Conservation (phyloP, 176 grass and related monocot species). For the Bonia amplexicaulis region DNA sequence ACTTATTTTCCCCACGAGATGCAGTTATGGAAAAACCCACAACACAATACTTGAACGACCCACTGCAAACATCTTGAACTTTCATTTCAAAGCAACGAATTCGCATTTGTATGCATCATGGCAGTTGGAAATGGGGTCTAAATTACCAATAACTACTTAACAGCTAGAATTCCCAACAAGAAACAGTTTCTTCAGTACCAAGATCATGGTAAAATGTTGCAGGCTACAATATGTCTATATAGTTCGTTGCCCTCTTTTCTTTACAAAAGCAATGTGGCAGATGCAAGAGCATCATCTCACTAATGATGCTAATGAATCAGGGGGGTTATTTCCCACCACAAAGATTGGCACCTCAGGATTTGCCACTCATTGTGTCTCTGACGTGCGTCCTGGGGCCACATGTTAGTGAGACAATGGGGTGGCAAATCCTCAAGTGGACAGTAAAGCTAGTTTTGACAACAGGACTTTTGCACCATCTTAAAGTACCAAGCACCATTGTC, state of each 20-base stretch:
- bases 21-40: not conserved
- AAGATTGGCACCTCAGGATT: no score
- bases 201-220: not conserved
- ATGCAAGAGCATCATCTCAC: not conserved
- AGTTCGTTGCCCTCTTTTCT: not conserved
- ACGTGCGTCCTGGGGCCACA: not conserved
- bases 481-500: not conserved
- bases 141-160: not conserved
- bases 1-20: not conserved
- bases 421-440: not conserved
- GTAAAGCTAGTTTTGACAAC: not conserved
- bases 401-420: not conserved
- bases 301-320: not conserved
- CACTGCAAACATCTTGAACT: not conserved
- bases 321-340: not conserved
- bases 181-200: constrained; percentile 2
- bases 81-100: not conserved
- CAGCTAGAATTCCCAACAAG: not conserved
- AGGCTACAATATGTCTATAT: not conserved
- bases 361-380: not conserved
- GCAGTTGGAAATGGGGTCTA: not conserved
- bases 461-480: not conserved
- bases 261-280: not conserved
- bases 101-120: not conserved
- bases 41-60: not conserved